Evolutionary conservation across 805 yeast genomes (phyloP).

Genomic region (Metschnikowia cerradonensis): DNA sequence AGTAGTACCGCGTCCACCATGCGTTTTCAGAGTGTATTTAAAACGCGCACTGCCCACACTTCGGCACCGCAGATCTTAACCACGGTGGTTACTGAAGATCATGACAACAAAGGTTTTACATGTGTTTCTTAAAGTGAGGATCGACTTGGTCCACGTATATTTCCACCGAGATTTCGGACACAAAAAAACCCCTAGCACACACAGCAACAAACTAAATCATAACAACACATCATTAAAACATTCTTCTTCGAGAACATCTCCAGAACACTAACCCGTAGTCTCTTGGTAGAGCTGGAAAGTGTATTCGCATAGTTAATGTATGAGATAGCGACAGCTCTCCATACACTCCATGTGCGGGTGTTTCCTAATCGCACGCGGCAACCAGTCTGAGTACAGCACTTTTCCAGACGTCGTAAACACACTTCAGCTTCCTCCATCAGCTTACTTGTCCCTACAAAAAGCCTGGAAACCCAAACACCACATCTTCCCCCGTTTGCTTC

Average conservation of each 20-base stretch:
- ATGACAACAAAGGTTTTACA: too few relatives aligned
- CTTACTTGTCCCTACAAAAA: neutral
- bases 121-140: too few relatives aligned
- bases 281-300: neutral
- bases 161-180: too few relatives aligned
- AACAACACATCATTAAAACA: too few relatives aligned
- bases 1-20: neutral
- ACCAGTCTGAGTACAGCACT: neutral
- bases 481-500: neutral
- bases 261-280: neutral
- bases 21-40: neutral
- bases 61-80: neutral
- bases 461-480: neutral
- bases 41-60: neutral
- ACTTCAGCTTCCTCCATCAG: neutral
- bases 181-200: too few relatives aligned
- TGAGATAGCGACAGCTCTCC: neutral
- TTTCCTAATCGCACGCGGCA: constrained; percentile 3
- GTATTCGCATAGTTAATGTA: neutral
- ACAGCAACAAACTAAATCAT: too few relatives aligned
- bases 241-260: neutral
- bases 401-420: neutral
- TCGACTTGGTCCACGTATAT: too few relatives aligned
- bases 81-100: neutral
- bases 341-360: constrained; percentile 3